These are phyloP conservation scores for Dimargaris verticillata DNA, from an alignment of 192 early-diverging fungal species.

Conservation along the genomic window DNA sequence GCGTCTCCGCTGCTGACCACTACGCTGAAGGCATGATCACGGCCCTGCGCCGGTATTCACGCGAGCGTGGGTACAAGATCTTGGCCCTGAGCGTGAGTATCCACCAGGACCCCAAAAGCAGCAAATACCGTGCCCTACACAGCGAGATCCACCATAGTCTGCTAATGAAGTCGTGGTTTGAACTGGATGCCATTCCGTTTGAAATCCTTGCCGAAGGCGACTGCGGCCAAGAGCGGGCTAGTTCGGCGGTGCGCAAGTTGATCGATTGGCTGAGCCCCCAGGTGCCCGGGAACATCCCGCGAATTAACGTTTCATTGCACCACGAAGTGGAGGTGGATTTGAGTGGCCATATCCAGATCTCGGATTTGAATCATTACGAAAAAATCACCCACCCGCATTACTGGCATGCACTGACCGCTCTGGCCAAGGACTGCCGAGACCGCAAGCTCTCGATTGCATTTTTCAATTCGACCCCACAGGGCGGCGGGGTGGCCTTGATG, in stretches of 20 bases:
- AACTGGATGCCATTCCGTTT: conserved; percentile 60
- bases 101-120: conserved; percentile 23
- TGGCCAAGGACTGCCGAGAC: conserved; percentile 34
- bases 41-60: conserved; percentile 33
- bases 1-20: conserved; percentile 14
- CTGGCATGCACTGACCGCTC: conserved; percentile 43
- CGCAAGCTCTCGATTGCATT: conserved; percentile 44
- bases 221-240: conserved; percentile 48
- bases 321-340: conserved; percentile 60
- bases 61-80: conserved; percentile 46
- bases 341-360: conserved; percentile 48
- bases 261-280: conserved; percentile 54
- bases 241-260: conserved; percentile 54
- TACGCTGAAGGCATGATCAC: conserved; percentile 34
- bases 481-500: conserved; percentile 82
- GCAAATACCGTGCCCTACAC: conserved; percentile 21
- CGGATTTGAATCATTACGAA: conserved; percentile 45
- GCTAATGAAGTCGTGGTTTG: conserved; percentile 46
- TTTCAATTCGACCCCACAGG: conserved; percentile 74
- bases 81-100: conserved; percentile 44
- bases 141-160: conserved; percentile 24
- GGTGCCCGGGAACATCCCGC: conserved; percentile 54
- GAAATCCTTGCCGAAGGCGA: conserved; percentile 43
- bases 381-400: conserved; percentile 40
- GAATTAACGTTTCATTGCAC: conserved; percentile 43